Conservation (phyloP, 2,329 filamentous ascomycete genomes). For the Fusarium poae region DNA sequence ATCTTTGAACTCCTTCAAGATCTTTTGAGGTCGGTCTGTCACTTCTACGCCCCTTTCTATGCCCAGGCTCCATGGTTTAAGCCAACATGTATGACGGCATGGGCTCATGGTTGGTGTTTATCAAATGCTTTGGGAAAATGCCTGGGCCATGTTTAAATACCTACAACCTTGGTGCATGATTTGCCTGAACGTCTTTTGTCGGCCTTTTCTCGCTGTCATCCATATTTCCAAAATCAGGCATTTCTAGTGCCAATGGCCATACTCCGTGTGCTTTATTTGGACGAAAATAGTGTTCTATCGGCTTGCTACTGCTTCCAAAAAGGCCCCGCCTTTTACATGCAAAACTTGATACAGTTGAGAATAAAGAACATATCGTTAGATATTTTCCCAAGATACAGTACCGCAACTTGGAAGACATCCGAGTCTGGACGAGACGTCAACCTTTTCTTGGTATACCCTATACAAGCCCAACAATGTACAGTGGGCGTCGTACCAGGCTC, state of each 20-base stretch:
- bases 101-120: conserved; percentile 10
- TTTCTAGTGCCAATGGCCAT: neutral
- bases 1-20: conserved; percentile 18
- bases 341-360: too few species aligned
- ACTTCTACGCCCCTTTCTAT: conserved; percentile 18
- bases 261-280: too few species aligned
- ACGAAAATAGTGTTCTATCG: too few species aligned
- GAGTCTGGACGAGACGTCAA: too few species aligned
- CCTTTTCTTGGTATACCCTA: too few species aligned
- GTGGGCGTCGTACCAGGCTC: too few species aligned
- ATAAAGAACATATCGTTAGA: too few species aligned
- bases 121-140: neutral
- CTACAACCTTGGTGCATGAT: neutral
- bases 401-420: too few species aligned
- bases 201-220: neutral
- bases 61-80: conserved; percentile 18
- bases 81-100: conserved; percentile 30
- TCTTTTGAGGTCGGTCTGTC: conserved; percentile 23
- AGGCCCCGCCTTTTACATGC: too few species aligned
- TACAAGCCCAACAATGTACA: too few species aligned
- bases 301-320: too few species aligned
- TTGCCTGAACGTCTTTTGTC: neutral
- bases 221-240: neutral
- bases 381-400: too few species aligned
- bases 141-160: conserved; percentile 1